Evolutionary conservation across 345 rosid genomes (phyloP).

Genomic region (Citrus australasica): DNA sequence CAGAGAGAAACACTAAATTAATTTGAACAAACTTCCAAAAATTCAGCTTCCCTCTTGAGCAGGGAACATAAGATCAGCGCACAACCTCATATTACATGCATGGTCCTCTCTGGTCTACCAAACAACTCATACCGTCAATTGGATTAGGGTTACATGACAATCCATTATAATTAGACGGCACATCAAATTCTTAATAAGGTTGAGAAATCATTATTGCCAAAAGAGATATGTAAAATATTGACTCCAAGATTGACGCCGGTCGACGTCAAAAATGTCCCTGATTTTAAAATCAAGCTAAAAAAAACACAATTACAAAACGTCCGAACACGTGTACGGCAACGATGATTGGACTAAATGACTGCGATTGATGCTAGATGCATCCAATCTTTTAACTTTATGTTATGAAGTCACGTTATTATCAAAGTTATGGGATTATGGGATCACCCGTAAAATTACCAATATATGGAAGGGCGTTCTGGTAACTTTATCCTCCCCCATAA

Average conservation of each 20-base stretch:
- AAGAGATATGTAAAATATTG: not conserved
- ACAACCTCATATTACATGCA: constrained; percentile 8
- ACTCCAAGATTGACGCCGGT: not conserved
- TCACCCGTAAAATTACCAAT: not conserved
- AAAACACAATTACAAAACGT: not conserved
- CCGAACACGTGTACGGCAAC: constrained; percentile 61
- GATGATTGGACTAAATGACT: constrained; percentile 15
- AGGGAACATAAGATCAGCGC: constrained; percentile 23
- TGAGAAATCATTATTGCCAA: constrained; percentile 19
- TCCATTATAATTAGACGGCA: constrained; percentile 1
- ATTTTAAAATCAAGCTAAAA: not conserved
- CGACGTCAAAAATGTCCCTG: not conserved
- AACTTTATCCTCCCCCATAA: constrained; percentile 19
- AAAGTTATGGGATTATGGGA: not conserved
- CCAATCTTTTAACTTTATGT: not conserved
- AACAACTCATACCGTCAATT: not conserved
- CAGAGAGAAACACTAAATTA: too few relatives aligned
- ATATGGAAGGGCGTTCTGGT: constrained; percentile 30
- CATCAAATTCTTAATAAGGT: constrained; percentile 12
- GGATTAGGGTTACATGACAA: constrained; percentile 1
- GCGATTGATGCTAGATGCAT: constrained; percentile 16
- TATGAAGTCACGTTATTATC: constrained; percentile 18
- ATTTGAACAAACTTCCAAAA: constrained; percentile 17
- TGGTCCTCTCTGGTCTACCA: not conserved
- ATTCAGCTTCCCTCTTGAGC: constrained; percentile 21